Base-by-base conservation (phyloP, 2,329 filamentous ascomycete species). In the Botryotinia globosa region DNA sequence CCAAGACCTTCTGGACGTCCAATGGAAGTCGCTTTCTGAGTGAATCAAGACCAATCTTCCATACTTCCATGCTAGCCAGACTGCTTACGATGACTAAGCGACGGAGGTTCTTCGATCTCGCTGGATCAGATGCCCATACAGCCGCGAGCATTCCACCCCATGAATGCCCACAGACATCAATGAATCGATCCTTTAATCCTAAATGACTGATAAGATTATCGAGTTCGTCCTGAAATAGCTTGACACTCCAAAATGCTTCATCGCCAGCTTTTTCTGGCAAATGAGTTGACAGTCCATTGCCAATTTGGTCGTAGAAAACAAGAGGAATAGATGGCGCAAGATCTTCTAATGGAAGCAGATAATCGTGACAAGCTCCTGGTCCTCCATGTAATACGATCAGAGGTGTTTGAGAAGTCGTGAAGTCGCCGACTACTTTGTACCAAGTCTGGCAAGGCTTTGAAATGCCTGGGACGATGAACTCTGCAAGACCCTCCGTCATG, bases 291-390 rank as follows among this genome's bases (percentile, higher is more conserved):
- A 76, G 76, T 3, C 85, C 87, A 74, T 82, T 84, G 34, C 86
- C 86, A 67, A 88, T 81, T 72, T 88, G 86, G 75, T 88, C 86
- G 78, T 88, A 88, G 76, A 87, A 83, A 48, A 88, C 77, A 1
- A 88, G 78, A 0, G 86, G 85, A 6, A 83, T 81, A 45, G 76
- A 77, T 74, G 54, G 29, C 0, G 69, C 61, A 1, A 75, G 67
- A n/a, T 64, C 69, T 4, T 54, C 56, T 5, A 72, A 34, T 20
- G 73, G 58, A 44, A 71, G 58, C 12, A 84, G 76, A 74, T 85
- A 85, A 25, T 83, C 80, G 75, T 85, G 83, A 12, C 18, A 20
- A 8, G 44, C 44, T 20, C 44, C 44, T 7, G 44, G 44, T 0
- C 44, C 44, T 20, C 85, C 84, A 75, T 86, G 84, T 18, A 84